phyloP scores from a whole-genome alignment of 345 rosid species.

The Tarenaya hassleriana region DNA sequence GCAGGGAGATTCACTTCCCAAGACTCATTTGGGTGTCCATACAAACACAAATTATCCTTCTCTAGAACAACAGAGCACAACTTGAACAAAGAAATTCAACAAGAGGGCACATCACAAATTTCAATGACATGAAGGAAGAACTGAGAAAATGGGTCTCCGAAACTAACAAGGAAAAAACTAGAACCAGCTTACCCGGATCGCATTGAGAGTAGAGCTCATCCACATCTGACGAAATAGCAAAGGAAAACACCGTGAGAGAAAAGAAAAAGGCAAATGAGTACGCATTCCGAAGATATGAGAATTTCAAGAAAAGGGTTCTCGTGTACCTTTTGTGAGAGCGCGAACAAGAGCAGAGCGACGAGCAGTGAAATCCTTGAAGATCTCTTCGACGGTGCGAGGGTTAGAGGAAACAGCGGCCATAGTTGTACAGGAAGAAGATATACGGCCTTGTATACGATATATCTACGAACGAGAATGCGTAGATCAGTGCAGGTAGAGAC shows the following conservation, averaged over 20 bases:
- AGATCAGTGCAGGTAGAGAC: slow-evolving; percentile 28
- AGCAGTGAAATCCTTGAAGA: slow-evolving; percentile 76
- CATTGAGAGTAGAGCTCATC: slow-evolving; percentile 83
- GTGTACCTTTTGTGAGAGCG: slow-evolving; percentile 75
- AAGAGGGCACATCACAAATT: not conserved
- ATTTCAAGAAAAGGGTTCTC: not conserved
- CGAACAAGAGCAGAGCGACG: slow-evolving; percentile 81
- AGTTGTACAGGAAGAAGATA: slow-evolving; percentile 17
- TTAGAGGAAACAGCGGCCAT: slow-evolving; percentile 42
- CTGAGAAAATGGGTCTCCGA: not conserved
- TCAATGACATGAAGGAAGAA: not conserved
- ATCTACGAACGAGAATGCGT: not conserved
- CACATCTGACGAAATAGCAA: slow-evolving; percentile 50
- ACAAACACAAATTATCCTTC: slow-evolving; percentile 91
- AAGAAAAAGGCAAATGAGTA: slow-evolving; percentile 3
- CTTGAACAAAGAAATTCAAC: not conserved
- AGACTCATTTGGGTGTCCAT: slow-evolving; percentile 81
- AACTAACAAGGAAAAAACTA: not conserved
- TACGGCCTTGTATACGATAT: slow-evolving; percentile 3
- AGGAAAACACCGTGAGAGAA: not conserved
- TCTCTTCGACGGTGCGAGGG: slow-evolving; percentile 93
- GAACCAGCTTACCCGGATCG: slow-evolving; percentile 72
- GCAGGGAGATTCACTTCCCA: slow-evolving; percentile 98
- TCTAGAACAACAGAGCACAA: slow-evolving; percentile 34
- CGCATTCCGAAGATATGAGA: slow-evolving; percentile 12